Conservation (phyloP, 306 rosid species). For the Gastrolobium villosum region DNA sequence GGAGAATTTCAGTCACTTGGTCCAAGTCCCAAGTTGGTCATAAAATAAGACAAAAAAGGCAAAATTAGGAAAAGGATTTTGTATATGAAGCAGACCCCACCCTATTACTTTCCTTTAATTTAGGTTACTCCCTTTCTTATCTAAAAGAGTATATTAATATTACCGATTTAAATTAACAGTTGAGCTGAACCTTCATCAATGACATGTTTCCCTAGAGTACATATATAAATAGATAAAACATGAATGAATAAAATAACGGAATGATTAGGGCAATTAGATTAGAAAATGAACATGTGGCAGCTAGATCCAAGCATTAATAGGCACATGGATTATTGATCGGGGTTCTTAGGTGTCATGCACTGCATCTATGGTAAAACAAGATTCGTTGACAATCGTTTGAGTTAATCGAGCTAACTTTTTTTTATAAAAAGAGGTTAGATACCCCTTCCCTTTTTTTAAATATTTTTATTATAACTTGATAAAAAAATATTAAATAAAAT, state of each 20-base stretch:
- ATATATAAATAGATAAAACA: not conserved
- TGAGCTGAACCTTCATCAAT: conserved; percentile 38
- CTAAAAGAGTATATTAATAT: not conserved
- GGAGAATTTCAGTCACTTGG: conserved; percentile 36
- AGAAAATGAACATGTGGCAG: conserved; percentile 36
- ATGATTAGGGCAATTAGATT: conserved; percentile 47
- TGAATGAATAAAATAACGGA: not conserved
- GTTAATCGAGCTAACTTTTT: not conserved
- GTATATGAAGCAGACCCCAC: conserved; percentile 32
- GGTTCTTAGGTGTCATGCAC: not conserved
- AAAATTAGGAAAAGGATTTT: conserved; percentile 44
- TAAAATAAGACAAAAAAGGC: conserved; percentile 37
- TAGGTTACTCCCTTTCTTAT: conserved; percentile 32
- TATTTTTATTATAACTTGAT: too few species aligned
- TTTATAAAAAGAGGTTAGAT: too few species aligned
- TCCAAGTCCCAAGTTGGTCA: conserved; percentile 42
- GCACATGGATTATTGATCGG: conserved; percentile 51
- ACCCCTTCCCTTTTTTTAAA: too few species aligned
- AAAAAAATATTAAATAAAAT: too few species aligned
- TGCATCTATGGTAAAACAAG: conserved; percentile 11
- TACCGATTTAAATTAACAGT: conserved; percentile 10
- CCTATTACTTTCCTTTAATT: conserved; percentile 42
- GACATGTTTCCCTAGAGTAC: conserved; percentile 41
- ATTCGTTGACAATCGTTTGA: conserved; percentile 34
- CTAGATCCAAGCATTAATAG: conserved; percentile 26